A percentile compares a stretch with the other conserved stretches of the same genome.
Evolutionary conservation across 192 early-diverging fungal genomes (phyloP).

Genomic region (Entophlyctis luteolus): DNA sequence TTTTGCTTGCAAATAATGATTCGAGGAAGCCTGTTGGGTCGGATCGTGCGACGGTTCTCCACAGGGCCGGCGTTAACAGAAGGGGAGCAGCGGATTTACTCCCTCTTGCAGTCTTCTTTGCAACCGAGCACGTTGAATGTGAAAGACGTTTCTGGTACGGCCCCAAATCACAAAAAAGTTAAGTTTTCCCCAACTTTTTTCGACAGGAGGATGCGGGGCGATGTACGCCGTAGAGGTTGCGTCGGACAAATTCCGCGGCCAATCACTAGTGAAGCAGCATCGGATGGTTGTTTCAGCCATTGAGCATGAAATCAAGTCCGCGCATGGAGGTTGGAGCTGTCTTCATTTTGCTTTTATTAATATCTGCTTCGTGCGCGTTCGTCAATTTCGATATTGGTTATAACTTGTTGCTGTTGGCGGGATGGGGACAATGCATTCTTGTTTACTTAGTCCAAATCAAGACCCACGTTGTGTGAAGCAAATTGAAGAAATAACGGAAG

Average conservation of each 20-base stretch:
- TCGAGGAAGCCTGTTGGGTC: no score
- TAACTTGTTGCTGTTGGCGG: no score
- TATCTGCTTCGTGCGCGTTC: no score
- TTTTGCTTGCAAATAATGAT: no score
- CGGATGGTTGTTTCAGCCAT: conserved; percentile 81
- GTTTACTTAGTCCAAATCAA: no score
- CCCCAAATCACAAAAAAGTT: no score
- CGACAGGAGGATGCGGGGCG: conserved; percentile 86
- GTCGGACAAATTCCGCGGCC: conserved; percentile 69
- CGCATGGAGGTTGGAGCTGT: conserved; percentile 67
- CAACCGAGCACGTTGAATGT: conserved; percentile 7
- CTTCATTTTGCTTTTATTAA: no score
- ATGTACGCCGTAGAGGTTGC: conserved; percentile 94
- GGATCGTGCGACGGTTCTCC: neutral
- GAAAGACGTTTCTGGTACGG: conserved; percentile 17
- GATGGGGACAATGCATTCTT: no score
- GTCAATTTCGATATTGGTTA: no score
- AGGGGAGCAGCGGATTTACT: conserved; percentile 18
- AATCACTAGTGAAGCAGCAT: conserved; percentile 83
- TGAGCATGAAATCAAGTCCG: conserved; percentile 84
- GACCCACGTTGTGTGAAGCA: no score
- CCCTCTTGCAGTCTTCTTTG: neutral
- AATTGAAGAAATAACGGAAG: no score
- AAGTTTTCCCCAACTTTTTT: neutral
- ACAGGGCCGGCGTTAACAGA: neutral